Evolutionary conservation across 208 protist species (phyloP), one percentile per base, ranked within the genome.

Genomic region (Wallacemonas rigidus): DNA sequence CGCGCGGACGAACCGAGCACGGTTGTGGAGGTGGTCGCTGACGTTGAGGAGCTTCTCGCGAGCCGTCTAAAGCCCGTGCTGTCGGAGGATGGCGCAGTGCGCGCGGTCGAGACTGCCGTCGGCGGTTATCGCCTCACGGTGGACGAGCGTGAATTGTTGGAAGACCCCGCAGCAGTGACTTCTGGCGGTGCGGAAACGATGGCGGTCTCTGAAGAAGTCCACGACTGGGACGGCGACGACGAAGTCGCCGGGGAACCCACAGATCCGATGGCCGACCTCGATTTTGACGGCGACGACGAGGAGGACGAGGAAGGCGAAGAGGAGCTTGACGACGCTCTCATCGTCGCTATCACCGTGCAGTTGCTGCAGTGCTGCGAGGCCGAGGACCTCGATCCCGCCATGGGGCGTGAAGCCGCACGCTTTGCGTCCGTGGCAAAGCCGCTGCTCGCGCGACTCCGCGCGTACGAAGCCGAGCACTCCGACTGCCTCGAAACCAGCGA

Each of bases 261-360:
- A 2, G 76, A 57, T 6, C 6, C 45, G 8, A 50, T 50, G 45
- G 45, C 45, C 15, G 55, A 53, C 9, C 41, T 61, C 7, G 76
- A 69, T 38, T 70, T 83, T 45, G 36, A 71, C 36, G 69, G 74
- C 14, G 77, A 86, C 39, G 77, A 83, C 15, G 79, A 88, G 7
- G 86, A 91, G 15, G 86, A 91, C 3, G 86, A 87, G 2, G 90
- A 88, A 41, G 85, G 80, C 64, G 90, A 92, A 44, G 87, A 81
- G 48, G 83, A 82, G 67, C 77, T 95, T 0, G 88, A 95, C 56
- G 85, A 83, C 54, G 80, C 76, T 6, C 53, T 95, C 9, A 39
- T 90, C 7, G 78, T 93, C 5, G 88, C 88, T 6, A 78, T 91
- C 3, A 82, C 84, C 35, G 85, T 89, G 79, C 86, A 86, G 71